These are phyloP conservation scores for Globisporangium orthogonon DNA, from an alignment of 352 stramenopile species.

Conservation along the genomic window DNA sequence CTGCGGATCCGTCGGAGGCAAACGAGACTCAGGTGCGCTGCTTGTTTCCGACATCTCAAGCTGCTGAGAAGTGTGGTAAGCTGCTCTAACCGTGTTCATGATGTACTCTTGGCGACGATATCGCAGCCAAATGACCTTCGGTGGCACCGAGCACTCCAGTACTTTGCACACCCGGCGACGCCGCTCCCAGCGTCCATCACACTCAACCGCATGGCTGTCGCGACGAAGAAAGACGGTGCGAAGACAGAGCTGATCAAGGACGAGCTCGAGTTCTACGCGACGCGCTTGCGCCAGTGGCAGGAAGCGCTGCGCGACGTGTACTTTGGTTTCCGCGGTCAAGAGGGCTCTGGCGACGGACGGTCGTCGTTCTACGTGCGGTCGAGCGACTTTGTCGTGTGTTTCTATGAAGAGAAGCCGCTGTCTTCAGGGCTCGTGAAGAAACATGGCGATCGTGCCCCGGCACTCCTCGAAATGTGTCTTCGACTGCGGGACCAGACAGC, in stretches of 20 bases:
- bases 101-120: neutral
- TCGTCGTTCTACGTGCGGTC: slow-evolving; percentile 51
- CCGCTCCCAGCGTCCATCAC: slow-evolving; percentile 44
- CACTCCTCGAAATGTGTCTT: slow-evolving; percentile 31
- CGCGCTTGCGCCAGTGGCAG: slow-evolving; percentile 56
- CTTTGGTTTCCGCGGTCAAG: slow-evolving; percentile 37
- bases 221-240: slow-evolving; percentile 18
- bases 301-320: slow-evolving; percentile 64
- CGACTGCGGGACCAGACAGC: slow-evolving; percentile 12
- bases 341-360: neutral
- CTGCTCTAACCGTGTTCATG: neutral
- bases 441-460: neutral
- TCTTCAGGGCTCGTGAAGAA: neutral
- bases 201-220: slow-evolving; percentile 25
- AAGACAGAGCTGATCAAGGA: slow-evolving; percentile 34
- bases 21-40: neutral
- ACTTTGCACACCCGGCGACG: slow-evolving; percentile 58
- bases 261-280: slow-evolving; percentile 53
- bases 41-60: neutral
- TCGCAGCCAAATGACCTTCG: slow-evolving; percentile 21
- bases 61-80: neutral
- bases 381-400: slow-evolving; percentile 57
- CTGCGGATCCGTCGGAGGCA: neutral
- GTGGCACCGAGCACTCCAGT: slow-evolving; percentile 60
- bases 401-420: slow-evolving; percentile 22